phyloP scores from a whole-genome alignment of 805 yeast species.

The Candida arabinofermentans region DNA sequence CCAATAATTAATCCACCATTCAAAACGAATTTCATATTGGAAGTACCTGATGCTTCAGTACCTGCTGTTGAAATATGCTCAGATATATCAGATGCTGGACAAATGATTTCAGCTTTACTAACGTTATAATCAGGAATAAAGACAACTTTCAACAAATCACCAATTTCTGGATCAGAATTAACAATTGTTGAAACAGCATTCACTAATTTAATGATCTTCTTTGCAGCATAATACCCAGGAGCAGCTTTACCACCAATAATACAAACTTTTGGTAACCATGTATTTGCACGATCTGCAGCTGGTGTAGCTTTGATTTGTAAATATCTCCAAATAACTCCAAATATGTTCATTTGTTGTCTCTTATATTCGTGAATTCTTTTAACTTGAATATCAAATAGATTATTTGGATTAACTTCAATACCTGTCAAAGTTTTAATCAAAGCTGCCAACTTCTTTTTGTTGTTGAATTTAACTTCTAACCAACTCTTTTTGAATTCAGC shows the following conservation, averaged over 20 bases:
- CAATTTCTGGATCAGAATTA: slow-evolving; percentile 72
- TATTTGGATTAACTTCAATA: slow-evolving; percentile 64
- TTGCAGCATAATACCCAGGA: slow-evolving; percentile 97
- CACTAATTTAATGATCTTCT: slow-evolving; percentile 80
- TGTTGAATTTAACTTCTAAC: slow-evolving; percentile 65
- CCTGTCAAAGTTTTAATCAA: slow-evolving; percentile 61
- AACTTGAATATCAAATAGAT: slow-evolving; percentile 86
- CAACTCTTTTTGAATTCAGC: slow-evolving; percentile 62
- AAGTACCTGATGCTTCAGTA: slow-evolving; percentile 94
- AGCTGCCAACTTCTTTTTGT: slow-evolving; percentile 63
- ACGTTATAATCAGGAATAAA: slow-evolving; percentile 92
- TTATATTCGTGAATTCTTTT: slow-evolving; percentile 95
- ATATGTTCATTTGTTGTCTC: slow-evolving; percentile 89
- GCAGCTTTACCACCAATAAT: slow-evolving; percentile 95
- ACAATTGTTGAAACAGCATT: slow-evolving; percentile 78
- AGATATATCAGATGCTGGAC: slow-evolving; percentile 86
- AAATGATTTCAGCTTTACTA: slow-evolving; percentile 86
- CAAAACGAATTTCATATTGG: slow-evolving; percentile 91
- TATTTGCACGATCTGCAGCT: slow-evolving; percentile 52
- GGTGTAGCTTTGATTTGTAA: slow-evolving; percentile 67
- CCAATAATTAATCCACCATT: slow-evolving; percentile 94
- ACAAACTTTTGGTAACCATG: slow-evolving; percentile 69
- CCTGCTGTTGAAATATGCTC: slow-evolving; percentile 97
- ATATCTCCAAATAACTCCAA: slow-evolving; percentile 84
- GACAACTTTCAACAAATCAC: slow-evolving; percentile 75